Conservation (phyloP, 176 grass and related monocot species). For the Rhipidocladum racemiflorum region DNA sequence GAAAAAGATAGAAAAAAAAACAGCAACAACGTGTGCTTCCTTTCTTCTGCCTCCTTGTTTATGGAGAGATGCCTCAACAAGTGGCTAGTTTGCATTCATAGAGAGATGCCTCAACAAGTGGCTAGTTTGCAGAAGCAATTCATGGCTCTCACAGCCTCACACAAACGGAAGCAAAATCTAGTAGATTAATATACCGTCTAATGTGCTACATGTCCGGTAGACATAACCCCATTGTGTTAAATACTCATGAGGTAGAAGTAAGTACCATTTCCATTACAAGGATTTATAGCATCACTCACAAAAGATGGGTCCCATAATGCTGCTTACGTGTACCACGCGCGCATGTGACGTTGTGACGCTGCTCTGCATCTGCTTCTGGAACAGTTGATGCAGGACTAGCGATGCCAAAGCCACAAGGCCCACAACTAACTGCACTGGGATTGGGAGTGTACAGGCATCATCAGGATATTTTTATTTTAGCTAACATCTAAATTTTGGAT, state of each 20-base stretch:
- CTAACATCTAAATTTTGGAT: too few relatives aligned
- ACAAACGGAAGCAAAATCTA: not conserved
- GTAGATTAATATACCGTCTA: not conserved
- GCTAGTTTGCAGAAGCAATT: not conserved
- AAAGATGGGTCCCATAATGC: not conserved
- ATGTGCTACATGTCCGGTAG: not conserved
- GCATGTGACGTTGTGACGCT: conserved; percentile 11
- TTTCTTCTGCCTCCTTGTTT: not conserved
- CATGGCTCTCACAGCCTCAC: not conserved
- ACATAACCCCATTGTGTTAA: not conserved
- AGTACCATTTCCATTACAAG: not conserved
- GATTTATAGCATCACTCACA: not conserved
- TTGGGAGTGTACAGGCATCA: too few relatives aligned
- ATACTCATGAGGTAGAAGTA: not conserved
- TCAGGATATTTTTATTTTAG: too few relatives aligned
- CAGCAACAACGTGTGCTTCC: not conserved
- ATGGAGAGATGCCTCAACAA: conserved; percentile 1
- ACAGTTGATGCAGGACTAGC: conserved; percentile 17
- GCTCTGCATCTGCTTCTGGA: conserved; percentile 27
- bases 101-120: conserved; percentile 1
- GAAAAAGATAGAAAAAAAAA: not conserved
- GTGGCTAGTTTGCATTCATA: not conserved
- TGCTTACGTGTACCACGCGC: not conserved
- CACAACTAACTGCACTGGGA: conserved; percentile 24
- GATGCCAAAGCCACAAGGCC: conserved; percentile 21